Evolutionary conservation across 2,329 filamentous ascomycete species (phyloP), one percentile per base, ranked within the genome.

Genomic region (Aspergillus quadricinctus): DNA sequence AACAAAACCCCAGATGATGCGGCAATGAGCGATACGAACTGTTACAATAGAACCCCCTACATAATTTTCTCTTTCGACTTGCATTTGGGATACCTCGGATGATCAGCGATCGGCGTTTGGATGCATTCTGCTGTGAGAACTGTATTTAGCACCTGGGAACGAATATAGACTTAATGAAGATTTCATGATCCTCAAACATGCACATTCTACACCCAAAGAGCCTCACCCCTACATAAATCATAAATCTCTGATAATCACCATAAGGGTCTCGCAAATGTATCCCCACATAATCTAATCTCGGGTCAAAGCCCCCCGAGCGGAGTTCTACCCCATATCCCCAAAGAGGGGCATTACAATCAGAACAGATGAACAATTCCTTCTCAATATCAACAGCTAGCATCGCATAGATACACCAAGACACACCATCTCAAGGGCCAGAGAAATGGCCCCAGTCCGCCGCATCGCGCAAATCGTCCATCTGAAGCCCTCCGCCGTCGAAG

Each of bases 391-490:
- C 6, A 45, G 41, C 11, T 6, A 45, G 10, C 19, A 37, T 23
- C 41, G n/a, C 41, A 45, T 45, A 9, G 11, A 21, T 43, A 19
- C 40, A 43, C 1, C 10, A 4, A 14, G 2, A 14, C 14, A 4
- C n/a, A 10, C 40, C 10, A 43, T 23, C 37, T 17, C 19, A 17
- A 8, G 10, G 2, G n/a, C 3, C 17, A 3, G n/a, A 59, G n/a
- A 48, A 56, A 68, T 68, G 62, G 31, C 58, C 29, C 61, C 65
- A 29, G 55, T 62, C 45, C 67, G 66, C 35, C 65, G 88, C 57
- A 81, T 91, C 64, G 88, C 82, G 41, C 89, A 92, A 72, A 87
- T 90, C 61, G 80, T 92, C 53, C 86, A 84, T 68, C 81, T 93
- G 55, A 88, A 86, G 73, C 83, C 84, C 11, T 83, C 88, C 60